phyloP scores from a whole-genome alignment of 192 early-diverging fungal genomes.

The Mortierella hygrophila region DNA sequence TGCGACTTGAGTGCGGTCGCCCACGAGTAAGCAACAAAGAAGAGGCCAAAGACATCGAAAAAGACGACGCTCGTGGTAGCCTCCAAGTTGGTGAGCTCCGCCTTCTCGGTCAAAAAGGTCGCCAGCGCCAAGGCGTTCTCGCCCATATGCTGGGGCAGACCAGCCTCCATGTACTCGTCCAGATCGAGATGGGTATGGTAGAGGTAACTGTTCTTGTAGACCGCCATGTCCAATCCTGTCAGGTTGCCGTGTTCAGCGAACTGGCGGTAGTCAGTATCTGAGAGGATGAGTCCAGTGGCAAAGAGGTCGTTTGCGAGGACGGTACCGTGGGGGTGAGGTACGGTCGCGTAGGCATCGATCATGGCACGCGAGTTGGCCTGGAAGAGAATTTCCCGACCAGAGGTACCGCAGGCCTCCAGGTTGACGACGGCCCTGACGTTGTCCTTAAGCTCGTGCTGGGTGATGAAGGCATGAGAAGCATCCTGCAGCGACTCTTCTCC shows the following conservation, averaged over 20 bases:
- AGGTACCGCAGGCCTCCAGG: constrained; percentile 79
- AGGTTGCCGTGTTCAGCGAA: constrained; percentile 79
- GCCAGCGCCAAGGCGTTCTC: constrained; percentile 74
- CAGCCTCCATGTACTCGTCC: constrained; percentile 67
- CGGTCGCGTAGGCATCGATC: constrained; percentile 75
- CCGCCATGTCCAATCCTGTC: constrained; percentile 77
- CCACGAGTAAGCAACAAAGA: constrained; percentile 74
- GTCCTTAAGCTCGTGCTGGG: constrained; percentile 67
- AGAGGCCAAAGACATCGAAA: constrained; percentile 73
- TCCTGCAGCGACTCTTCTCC: constrained; percentile 85
- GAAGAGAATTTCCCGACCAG: constrained; percentile 78
- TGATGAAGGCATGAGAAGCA: constrained; percentile 81
- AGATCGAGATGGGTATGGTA: constrained; percentile 83
- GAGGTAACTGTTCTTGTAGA: constrained; percentile 76
- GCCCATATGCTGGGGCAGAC: constrained; percentile 80
- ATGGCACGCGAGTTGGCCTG: constrained; percentile 78
- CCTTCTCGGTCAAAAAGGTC: constrained; percentile 65
- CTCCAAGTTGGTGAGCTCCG: constrained; percentile 64
- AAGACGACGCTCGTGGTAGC: constrained; percentile 67
- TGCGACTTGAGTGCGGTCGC: constrained; percentile 66
- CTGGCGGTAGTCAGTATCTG: constrained; percentile 84
- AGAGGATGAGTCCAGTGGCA: constrained; percentile 72
- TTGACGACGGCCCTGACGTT: constrained; percentile 76
- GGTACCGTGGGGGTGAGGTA: constrained; percentile 77
- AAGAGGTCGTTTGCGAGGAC: constrained; percentile 72